Percentiles rank a stretch among this genome's conserved stretches.
Conservation (phyloP, 2,329 filamentous ascomycete genomes). For the Tolypocladium capitatum region DNA sequence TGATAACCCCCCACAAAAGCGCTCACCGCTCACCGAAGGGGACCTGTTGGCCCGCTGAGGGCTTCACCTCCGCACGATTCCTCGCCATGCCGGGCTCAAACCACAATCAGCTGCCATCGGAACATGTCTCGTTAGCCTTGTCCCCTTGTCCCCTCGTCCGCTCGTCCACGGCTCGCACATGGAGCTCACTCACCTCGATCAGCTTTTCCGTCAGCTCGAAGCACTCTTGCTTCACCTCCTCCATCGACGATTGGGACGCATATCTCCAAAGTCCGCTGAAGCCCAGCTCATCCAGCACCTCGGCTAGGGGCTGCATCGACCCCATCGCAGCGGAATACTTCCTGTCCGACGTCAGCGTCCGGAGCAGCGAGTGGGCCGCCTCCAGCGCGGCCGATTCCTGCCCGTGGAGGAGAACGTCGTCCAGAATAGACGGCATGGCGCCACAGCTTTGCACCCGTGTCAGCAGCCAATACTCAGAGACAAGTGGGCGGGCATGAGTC, state of each 20-base stretch:
- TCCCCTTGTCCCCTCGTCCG: no score
- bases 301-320: slow-evolving; percentile 33
- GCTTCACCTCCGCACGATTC: neutral
- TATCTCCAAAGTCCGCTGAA: slow-evolving; percentile 51
- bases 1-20: no score
- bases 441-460: slow-evolving; percentile 28
- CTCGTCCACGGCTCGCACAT: neutral
- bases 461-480: slow-evolving; percentile 1
- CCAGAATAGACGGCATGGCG: slow-evolving; percentile 43
- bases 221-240: slow-evolving; percentile 37
- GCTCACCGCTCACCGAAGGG: neutral
- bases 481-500: neutral
- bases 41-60: neutral
- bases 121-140: neutral
- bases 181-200: slow-evolving; percentile 37
- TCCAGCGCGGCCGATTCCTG: slow-evolving; percentile 47
- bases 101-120: slow-evolving; percentile 3
- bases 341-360: slow-evolving; percentile 41
- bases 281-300: slow-evolving; percentile 44
- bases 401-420: slow-evolving; percentile 49
- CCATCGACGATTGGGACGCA: slow-evolving; percentile 35
- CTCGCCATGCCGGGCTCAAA: slow-evolving; percentile 1
- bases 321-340: slow-evolving; percentile 36
- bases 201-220: slow-evolving; percentile 44
- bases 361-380: slow-evolving; percentile 46